Evolutionary conservation across 2,329 filamentous ascomycete species (phyloP).

Genomic region (Beauveria medogensis): DNA sequence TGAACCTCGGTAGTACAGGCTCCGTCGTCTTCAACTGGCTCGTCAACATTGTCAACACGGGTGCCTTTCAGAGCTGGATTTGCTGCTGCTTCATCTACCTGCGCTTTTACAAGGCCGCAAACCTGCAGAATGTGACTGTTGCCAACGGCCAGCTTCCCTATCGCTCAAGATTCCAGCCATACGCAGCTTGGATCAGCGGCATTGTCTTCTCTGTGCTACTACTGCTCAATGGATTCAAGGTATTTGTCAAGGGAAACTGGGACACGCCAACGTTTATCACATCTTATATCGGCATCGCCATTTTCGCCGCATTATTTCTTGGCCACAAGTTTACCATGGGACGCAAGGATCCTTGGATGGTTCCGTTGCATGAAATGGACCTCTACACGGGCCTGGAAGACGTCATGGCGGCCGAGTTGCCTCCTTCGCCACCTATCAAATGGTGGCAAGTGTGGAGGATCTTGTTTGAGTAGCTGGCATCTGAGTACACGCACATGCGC

Average conservation of each 20-base stretch:
- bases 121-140: slow-evolving; percentile 31
- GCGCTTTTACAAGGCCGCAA: slow-evolving; percentile 39
- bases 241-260: slow-evolving; percentile 54
- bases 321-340: slow-evolving; percentile 20
- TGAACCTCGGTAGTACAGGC: slow-evolving; percentile 46
- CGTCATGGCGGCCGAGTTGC: slow-evolving; percentile 20
- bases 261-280: slow-evolving; percentile 49
- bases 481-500: background rate
- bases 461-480: background rate
- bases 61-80: slow-evolving; percentile 46
- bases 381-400: slow-evolving; percentile 44
- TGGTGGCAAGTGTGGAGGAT: slow-evolving; percentile 8
- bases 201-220: slow-evolving; percentile 43
- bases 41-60: slow-evolving; percentile 43
- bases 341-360: slow-evolving; percentile 41
- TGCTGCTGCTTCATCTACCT: slow-evolving; percentile 48
- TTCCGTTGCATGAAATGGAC: slow-evolving; percentile 41
- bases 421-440: slow-evolving; percentile 3
- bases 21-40: slow-evolving; percentile 54
- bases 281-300: slow-evolving; percentile 56
- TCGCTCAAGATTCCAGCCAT: slow-evolving; percentile 46
- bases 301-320: slow-evolving; percentile 46
- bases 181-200: slow-evolving; percentile 45
- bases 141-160: slow-evolving; percentile 36
- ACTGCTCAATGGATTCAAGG: slow-evolving; percentile 56